Percentiles rank a stretch among this genome's conserved stretches.
Evolutionary conservation across 2,329 filamentous ascomycete species (phyloP).

Genomic region (Neonectria neomacrospora): DNA sequence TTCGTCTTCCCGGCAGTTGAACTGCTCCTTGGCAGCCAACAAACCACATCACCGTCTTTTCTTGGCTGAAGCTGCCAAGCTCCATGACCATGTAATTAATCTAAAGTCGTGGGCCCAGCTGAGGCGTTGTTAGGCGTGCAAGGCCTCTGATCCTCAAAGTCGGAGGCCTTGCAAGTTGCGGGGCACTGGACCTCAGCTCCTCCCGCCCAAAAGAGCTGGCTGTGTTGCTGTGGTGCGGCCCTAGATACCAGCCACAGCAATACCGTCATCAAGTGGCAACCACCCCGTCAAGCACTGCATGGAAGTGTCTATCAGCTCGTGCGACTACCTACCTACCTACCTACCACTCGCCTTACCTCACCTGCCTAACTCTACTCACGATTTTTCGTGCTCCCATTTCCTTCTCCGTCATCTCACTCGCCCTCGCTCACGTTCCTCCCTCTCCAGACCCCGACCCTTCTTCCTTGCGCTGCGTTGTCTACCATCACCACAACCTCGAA

Average conservation of each 20-base stretch:
- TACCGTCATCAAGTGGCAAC: conserved; percentile 44
- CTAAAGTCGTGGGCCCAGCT: background rate
- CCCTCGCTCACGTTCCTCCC: conserved; percentile 9
- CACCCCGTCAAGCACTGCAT: conserved; percentile 13
- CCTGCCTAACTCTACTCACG: background rate
- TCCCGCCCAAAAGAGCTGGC: background rate
- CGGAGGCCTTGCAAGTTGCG: conserved; percentile 11
- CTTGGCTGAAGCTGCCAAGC: conserved; percentile 4
- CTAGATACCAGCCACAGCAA: conserved; percentile 38
- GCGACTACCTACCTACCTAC: conserved; percentile 1
- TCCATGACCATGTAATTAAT: background rate
- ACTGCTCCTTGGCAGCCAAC: background rate
- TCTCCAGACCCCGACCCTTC: background rate
- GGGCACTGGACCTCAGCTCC: background rate
- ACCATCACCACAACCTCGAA: conserved; percentile 1
- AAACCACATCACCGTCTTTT: conserved; percentile 1
- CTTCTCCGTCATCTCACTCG: conserved; percentile 9
- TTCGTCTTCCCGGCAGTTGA: background rate
- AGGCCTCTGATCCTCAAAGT: conserved; percentile 11
- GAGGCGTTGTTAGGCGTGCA: background rate
- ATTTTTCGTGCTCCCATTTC: conserved; percentile 7
- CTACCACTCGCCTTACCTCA: background rate
- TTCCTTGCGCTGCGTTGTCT: conserved; percentile 2
- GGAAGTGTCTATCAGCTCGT: conserved; percentile 22
- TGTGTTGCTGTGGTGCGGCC: background rate